Base-by-base conservation (phyloP, 208 protist genomes). In the Strigomonas culicis region DNA sequence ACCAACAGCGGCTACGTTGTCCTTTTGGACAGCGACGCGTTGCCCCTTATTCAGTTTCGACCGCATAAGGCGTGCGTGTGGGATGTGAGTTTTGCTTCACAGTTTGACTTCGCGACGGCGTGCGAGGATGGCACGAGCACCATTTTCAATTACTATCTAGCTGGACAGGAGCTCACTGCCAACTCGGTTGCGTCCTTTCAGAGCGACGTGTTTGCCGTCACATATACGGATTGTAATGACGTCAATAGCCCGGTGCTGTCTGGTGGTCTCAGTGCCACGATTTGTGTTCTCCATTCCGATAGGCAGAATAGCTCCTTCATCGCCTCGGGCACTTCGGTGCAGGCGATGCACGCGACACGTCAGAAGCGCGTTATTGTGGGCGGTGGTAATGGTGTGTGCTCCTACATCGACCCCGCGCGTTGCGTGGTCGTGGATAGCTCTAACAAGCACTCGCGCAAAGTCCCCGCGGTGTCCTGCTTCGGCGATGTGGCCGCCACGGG, bases 81-180 rank as follows among this genome's bases (percentile, higher is more conserved):
- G 86, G 89, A 95, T 67, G 72, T 95, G 31, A 83, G 81, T 49
- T 95, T 95, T 57, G 71, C 84, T 19, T 87, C 86, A 0, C 72
- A 84, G 59, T 93, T 88, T 39, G 86, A 95, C 77, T 95, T 95
- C 68, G 73, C 89, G 51, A 92, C 89, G 1, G 89, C 89, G 8
- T 93, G 79, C 67, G 89, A 93, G 68, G 89, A 95, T 66, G 84
- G 89, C 39, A 92, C 81, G 44, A 91, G 83, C 72, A 81, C 81
- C 36, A 91, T 95, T 59, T 91, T 90, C 77, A 92, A 93, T 66
- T 95, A 95, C 71, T 92, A 84, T 10, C 69, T 95, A n/a, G 77
- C 76, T 21, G 74, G 66, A 19, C 85, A 90, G 56, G 85, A 93
- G 43, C 72, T 95, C 32, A 78, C 70, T 2, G 85, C 89, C 11